A percentile compares a stretch with the other conserved stretches of the same genome.
Evolutionary conservation across 2,329 filamentous ascomycete genomes (phyloP).

Genomic region (Neurospora sp.): DNA sequence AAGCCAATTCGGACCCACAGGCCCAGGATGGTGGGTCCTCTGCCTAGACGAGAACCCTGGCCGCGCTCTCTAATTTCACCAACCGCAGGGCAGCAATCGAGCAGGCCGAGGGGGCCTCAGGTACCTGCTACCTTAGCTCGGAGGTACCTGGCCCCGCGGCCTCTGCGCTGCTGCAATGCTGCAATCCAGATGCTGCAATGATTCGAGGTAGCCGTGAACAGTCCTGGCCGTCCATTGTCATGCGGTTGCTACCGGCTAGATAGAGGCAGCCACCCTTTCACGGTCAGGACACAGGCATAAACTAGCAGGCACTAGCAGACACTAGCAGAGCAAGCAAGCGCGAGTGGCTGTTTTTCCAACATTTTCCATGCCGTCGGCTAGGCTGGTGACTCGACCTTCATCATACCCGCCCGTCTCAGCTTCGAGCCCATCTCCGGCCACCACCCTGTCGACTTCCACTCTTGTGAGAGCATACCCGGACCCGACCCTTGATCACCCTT

Average conservation of each 20-base stretch:
- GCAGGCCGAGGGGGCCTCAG: not conserved
- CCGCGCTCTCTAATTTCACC: not conserved
- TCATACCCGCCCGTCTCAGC: not conserved
- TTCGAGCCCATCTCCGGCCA: not conserved
- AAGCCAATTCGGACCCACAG: not conserved
- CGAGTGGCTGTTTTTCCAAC: not conserved
- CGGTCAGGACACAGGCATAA: not conserved
- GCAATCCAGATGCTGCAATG: not conserved
- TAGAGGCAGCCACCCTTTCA: not conserved
- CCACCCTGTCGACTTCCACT: not conserved
- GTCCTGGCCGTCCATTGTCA: not conserved
- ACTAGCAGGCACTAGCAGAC: not conserved
- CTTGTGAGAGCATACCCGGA: not conserved
- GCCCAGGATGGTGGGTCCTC: not conserved
- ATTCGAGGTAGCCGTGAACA: not conserved
- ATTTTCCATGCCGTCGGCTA: not conserved
- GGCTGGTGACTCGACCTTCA: not conserved
- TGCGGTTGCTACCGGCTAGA: not conserved
- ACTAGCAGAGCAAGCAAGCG: not conserved
- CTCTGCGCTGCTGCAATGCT: not conserved
- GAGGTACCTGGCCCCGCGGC: not conserved
- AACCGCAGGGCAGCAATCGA: not conserved
- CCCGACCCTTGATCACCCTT: not conserved
- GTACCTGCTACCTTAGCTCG: not conserved
- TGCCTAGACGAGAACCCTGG: not conserved